Conservation (phyloP, 1,284 basidiomycete genomes). For the Ceratobasidium sp. region DNA sequence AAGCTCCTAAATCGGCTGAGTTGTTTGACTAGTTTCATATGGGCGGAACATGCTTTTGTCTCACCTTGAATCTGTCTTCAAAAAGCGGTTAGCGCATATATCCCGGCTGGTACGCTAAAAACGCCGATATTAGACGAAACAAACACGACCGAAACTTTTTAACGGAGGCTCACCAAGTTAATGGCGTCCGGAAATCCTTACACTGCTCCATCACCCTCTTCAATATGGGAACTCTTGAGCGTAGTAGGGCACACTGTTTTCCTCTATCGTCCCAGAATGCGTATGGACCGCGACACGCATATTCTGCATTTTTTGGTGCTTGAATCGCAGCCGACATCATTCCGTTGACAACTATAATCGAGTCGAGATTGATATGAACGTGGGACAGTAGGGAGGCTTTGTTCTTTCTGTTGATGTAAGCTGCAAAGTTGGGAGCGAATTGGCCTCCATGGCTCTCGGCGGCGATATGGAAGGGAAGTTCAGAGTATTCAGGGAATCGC, state of each 20-base stretch:
- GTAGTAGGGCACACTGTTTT: slow-evolving; percentile 16
- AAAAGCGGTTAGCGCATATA: not conserved
- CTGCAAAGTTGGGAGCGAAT: slow-evolving; percentile 70
- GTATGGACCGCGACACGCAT: slow-evolving; percentile 18
- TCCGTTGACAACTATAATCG: slow-evolving; percentile 12
- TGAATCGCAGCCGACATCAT: not conserved
- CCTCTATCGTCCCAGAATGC: slow-evolving; percentile 26
- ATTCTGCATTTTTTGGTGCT: slow-evolving; percentile 5
- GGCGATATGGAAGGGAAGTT: slow-evolving; percentile 63
- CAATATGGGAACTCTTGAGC: not conserved
- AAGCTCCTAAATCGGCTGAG: not conserved
- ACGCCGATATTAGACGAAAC: not conserved
- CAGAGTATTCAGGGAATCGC: slow-evolving; percentile 57
- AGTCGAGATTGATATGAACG: slow-evolving; percentile 20
- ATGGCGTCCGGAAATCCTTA: slow-evolving; percentile 9
- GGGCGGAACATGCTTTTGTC: not conserved
- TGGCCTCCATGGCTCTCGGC: slow-evolving; percentile 70
- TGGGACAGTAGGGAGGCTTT: not conserved
- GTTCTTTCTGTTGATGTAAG: slow-evolving; percentile 68
- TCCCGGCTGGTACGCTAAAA: slow-evolving; percentile 8
- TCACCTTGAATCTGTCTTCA: slow-evolving; percentile 11
- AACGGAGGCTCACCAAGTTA: slow-evolving; percentile 35
- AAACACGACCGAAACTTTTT: too few relatives aligned
- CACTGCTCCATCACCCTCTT: not conserved
- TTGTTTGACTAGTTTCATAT: not conserved